These are phyloP conservation scores for Boletus huronensis DNA, from an alignment of 768 basidiomycete genomes.

Conservation along the genomic window DNA sequence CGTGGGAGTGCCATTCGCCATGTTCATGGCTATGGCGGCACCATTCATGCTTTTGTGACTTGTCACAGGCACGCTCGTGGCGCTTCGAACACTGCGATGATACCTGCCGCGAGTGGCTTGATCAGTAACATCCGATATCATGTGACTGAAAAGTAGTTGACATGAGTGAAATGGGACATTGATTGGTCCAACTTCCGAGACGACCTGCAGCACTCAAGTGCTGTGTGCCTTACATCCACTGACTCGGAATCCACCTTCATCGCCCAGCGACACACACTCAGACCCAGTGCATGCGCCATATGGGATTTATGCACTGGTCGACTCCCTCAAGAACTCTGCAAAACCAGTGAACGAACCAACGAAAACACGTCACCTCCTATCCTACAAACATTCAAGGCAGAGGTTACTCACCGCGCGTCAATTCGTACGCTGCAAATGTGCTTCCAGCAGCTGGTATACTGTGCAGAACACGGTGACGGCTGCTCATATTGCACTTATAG, in stretches of 20 bases:
- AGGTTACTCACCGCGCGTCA: conserved; percentile 59
- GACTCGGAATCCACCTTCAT: neutral
- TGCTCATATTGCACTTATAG: neutral
- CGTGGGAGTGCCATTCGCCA: neutral
- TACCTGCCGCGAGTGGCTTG: neutral
- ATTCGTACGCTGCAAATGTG: conserved; percentile 87
- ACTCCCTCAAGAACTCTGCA: conserved; percentile 25
- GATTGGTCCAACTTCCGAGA: neutral
- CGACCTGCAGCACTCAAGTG: neutral
- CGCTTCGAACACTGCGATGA: too few relatives aligned
- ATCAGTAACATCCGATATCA: neutral
- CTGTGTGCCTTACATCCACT: neutral
- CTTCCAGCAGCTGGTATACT: conserved; percentile 90
- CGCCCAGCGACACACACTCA: neutral
- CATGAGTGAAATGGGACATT: neutral
- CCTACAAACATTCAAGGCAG: neutral
- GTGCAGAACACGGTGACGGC: neutral
- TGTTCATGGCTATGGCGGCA: neutral
- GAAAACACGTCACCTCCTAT: neutral
- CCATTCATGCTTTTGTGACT: too few relatives aligned
- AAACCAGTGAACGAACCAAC: neutral
- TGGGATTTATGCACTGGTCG: conserved; percentile 18
- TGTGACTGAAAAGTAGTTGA: neutral
- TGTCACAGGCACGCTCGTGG: neutral
- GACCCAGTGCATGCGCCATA: neutral